Percentiles rank a stretch among this genome's conserved stretches.
phyloP scores from a whole-genome alignment of 148 eudicot species.

The Mesembryanthemum crystallinum region DNA sequence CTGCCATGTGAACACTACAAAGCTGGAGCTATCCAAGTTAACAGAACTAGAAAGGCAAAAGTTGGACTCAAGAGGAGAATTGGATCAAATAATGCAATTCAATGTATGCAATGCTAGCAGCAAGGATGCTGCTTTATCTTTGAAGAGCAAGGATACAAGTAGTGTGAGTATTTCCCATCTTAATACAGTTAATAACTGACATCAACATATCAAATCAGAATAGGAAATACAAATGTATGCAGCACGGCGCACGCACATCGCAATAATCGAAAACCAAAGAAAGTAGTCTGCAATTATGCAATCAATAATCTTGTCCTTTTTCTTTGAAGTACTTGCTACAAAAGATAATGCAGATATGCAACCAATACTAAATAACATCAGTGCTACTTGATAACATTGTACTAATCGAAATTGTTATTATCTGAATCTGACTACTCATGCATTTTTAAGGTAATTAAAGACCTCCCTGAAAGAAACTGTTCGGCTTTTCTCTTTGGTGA shows the following conservation, averaged over 20 bases:
- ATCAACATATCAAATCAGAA: not conserved
- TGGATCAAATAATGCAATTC: no score
- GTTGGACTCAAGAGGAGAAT: not conserved
- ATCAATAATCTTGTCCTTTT: not conserved
- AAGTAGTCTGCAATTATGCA: not conserved
- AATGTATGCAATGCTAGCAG: not conserved
- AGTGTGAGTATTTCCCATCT: not conserved
- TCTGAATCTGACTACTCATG: not conserved
- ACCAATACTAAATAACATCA: not conserved
- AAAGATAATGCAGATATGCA: not conserved
- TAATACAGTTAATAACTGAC: not conserved
- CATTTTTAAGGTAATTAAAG: not conserved
- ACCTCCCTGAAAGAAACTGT: not conserved
- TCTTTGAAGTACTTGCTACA: no score
- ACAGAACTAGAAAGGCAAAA: not conserved
- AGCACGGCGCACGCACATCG: not conserved
- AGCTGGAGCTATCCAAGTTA: not conserved
- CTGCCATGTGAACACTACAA: slow-evolving; percentile 18
- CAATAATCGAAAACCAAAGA: not conserved
- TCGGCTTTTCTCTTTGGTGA: not conserved
- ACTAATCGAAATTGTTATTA: not conserved
- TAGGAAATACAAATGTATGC: not conserved
- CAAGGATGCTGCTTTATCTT: not conserved
- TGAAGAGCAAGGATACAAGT: not conserved
- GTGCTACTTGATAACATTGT: not conserved